These are phyloP conservation scores for Phialophora verrucosa DNA, from an alignment of 2,329 filamentous ascomycete genomes.

Conservation along the genomic window DNA sequence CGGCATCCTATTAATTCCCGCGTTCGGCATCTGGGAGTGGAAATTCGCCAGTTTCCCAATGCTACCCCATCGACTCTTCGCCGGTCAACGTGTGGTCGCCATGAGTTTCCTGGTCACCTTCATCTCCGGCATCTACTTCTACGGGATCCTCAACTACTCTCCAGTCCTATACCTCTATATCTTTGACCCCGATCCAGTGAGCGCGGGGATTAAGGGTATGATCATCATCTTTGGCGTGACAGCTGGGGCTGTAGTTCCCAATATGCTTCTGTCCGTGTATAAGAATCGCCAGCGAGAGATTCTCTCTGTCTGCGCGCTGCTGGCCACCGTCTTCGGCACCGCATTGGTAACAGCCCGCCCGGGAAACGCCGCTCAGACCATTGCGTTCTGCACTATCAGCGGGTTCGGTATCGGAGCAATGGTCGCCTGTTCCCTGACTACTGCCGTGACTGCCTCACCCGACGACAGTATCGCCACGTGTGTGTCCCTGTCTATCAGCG, in stretches of 20 bases:
- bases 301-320: conserved; percentile 62
- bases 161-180: conserved; percentile 68
- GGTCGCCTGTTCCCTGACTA: conserved; percentile 70
- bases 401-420: conserved; percentile 71
- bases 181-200: conserved; percentile 66
- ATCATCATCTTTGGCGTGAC: conserved; percentile 61
- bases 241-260: no score
- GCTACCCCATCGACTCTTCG: conserved; percentile 51
- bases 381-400: conserved; percentile 62
- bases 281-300: no score
- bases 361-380: conserved; percentile 56
- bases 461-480: conserved; percentile 73
- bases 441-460: conserved; percentile 72
- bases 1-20: conserved; percentile 46
- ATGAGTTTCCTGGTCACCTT: conserved; percentile 63
- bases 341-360: conserved; percentile 56
- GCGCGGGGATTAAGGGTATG: conserved; percentile 26
- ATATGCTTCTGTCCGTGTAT: no score
- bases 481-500: conserved; percentile 69
- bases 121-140: conserved; percentile 64
- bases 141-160: conserved; percentile 63
- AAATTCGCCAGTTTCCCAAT: conserved; percentile 54
- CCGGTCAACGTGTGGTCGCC: conserved; percentile 56
- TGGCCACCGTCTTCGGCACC: conserved; percentile 64
- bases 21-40: conserved; percentile 54